Evolutionary conservation across 768 basidiomycete species (phyloP), one percentile per base, ranked within the genome.

Genomic region (Arthromyces matolae): DNA sequence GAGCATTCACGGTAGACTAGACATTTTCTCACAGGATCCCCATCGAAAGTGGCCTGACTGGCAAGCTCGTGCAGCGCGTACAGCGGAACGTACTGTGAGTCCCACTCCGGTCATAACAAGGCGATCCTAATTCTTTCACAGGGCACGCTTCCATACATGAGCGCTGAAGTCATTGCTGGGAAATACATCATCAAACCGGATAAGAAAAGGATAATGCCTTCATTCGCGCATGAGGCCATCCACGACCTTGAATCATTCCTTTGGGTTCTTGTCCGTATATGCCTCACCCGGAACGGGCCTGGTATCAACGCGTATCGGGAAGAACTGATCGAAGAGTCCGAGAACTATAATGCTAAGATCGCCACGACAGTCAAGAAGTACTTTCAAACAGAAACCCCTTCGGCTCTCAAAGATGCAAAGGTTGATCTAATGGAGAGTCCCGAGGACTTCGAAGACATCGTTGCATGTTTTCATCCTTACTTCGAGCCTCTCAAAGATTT

Each of bases 211-310:
- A n/a, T n/a, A 16, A n/a, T 16, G 0, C 13, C 19, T 18, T 5
- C 16, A 8, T 49, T 42, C 20, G 9, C 29, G 2, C n/a, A 29
- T 20, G 23, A 45, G 9, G 47, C 43, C 8, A 23, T 54, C 7
- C 56, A 60, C 24, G 59, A 61, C 25, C 28, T 60, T 6, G 60
- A 61, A 20, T 60, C 59, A 4, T 44, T 58, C 12, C 49, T 61
- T 29, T 61, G 59, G 60, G 50, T 61, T 19, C 32, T 61, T 5
- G 32, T 50, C 16, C 42, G 55, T 25, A 39, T 56, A 8, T 59
- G 59, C 35, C 13, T 59, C 1, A 53, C 55, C 1, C 50, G 52
- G 19, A 31, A 37, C 12, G 59, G 58, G 3, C 59, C 56, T 12
- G 55, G 50, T 14, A 39, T 41, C 7, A 4, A 39, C 25, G 40